Evolutionary conservation across 2,329 filamentous ascomycete species (phyloP), one percentile per base, ranked within the genome.

Genomic region (Botrytis tulipae): DNA sequence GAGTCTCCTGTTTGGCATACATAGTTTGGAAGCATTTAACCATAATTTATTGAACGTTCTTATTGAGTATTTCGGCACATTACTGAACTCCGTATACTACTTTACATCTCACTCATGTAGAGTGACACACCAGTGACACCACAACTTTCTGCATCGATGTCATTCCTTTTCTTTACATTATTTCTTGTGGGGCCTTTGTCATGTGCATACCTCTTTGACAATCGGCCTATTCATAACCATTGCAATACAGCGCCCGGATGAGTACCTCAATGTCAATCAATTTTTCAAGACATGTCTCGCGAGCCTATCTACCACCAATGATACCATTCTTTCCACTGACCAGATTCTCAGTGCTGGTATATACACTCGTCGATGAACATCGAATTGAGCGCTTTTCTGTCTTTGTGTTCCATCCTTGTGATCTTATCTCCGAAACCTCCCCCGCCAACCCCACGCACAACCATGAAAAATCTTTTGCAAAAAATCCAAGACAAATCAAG

Each of bases 391-490:
- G 51, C 25, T 29, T 8, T 54, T 29, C 6, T 29, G 14, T 29
- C 51, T 57, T n/a, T 51, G 25, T 25, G 25, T 51, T 51, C 48
- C 48, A 29, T 37, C 22, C 16, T 16, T 67, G 4, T 48, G 42
- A 67, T 12, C 42, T 51, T 40, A 61, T 61, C 59, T 40, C 59
- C 59, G 44, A 68, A 35, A 37, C 29, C 51, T n/a, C 12, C 32
- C 22, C 44, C 5, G 35, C 29, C 46, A 25, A 46, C 44, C 29
- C 44, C 35, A 68, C 65, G 12, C 65, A 37, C 29, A 57, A 54
- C 51, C n/a, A 51, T 67, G 32, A 51, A 51, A 67, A 67, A 37
- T 51, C 65, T 61, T 61, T 51, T 18, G 22, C 44, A 20, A 67
- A 37, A 44, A 37, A 51, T n/a, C 51, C 12, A 29, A 16, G 35